These are phyloP conservation scores for Sindora glabra DNA, from an alignment of 306 rosid genomes.

Conservation along the genomic window DNA sequence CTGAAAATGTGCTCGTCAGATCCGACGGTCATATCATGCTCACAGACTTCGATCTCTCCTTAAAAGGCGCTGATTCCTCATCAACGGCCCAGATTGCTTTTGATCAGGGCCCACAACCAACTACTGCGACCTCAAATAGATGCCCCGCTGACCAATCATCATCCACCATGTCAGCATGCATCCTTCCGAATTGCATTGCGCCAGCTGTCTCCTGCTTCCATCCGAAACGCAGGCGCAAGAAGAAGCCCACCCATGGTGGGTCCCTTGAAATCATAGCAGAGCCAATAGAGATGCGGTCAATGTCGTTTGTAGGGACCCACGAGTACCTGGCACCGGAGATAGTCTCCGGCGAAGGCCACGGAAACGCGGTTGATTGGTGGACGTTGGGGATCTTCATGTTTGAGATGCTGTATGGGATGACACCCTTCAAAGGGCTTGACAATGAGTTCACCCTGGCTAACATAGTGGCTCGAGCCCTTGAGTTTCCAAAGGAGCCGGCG, in stretches of 20 bases:
- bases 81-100: constrained; percentile 44
- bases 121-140: background rate
- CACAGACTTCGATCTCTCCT: constrained; percentile 64
- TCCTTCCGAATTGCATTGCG: constrained; percentile 56
- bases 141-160: constrained; percentile 26
- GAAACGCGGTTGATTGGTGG: constrained; percentile 88
- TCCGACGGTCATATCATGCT: constrained; percentile 59
- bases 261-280: constrained; percentile 54
- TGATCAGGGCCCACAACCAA: constrained; percentile 14
- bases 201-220: constrained; percentile 58
- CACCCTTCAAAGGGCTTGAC: constrained; percentile 63
- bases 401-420: constrained; percentile 59
- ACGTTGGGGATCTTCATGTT: constrained; percentile 54
- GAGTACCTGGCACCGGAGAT: constrained; percentile 62
- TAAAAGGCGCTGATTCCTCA: constrained; percentile 35
- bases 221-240: constrained; percentile 41
- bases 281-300: constrained; percentile 58
- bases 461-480: constrained; percentile 70
- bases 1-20: constrained; percentile 42
- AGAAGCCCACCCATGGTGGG: constrained; percentile 16
- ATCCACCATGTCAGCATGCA: constrained; percentile 53
- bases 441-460: constrained; percentile 65
- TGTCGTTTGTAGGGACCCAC: constrained; percentile 79
- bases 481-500: constrained; percentile 57
- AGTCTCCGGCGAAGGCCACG: constrained; percentile 66